Conservation (phyloP, 2,329 filamentous ascomycete genomes). For the Colletotrichum sp. region DNA sequence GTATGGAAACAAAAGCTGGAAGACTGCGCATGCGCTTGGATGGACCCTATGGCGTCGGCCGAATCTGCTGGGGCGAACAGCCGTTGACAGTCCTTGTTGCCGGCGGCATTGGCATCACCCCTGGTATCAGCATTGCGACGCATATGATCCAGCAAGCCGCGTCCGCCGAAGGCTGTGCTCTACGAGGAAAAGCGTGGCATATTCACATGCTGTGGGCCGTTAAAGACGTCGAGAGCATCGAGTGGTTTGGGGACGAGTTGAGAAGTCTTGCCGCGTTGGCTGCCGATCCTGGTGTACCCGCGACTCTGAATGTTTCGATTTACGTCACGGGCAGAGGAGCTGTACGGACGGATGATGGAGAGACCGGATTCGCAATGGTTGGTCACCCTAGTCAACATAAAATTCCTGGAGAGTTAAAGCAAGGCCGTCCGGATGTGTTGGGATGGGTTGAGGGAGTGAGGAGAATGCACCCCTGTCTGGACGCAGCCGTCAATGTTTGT, state of each 20-base stretch:
- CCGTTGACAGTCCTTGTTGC: background rate
- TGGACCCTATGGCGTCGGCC: background rate
- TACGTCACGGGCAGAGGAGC: background rate
- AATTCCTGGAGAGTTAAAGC: background rate
- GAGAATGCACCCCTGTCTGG: background rate
- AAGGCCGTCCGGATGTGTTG: background rate
- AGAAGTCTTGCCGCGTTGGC: background rate
- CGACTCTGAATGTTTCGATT: background rate
- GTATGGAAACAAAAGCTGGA: rapidly evolving
- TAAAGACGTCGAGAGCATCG: background rate
- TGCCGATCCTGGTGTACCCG: background rate
- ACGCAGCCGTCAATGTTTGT: background rate
- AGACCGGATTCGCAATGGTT: background rate
- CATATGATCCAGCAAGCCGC: background rate
- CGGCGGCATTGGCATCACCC: background rate
- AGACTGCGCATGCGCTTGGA: background rate
- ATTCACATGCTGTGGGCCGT: background rate
- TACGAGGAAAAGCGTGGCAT: background rate
- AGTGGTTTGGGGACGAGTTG: background rate
- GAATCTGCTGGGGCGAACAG: background rate
- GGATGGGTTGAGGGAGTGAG: background rate
- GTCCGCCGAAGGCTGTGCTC: background rate
- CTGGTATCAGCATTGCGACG: background rate
- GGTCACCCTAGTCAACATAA: background rate
- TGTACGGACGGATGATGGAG: background rate